A percentile compares a stretch with the other conserved stretches of the same genome.
Evolutionary conservation across 2,329 filamentous ascomycete species (phyloP).

Genomic region (Fusarium newnesense): DNA sequence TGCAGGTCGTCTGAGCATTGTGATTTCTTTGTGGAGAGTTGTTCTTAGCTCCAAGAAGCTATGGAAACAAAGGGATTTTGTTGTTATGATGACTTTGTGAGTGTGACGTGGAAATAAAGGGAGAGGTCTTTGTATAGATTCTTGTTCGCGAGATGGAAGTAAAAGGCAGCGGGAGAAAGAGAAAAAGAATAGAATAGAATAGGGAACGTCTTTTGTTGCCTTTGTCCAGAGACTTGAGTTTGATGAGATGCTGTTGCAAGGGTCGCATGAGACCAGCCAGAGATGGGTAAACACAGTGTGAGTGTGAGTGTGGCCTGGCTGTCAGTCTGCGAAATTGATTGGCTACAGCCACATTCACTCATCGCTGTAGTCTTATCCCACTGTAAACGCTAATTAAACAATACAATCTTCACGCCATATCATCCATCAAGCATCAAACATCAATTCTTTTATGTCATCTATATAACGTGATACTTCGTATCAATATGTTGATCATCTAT

Average conservation of each 20-base stretch:
- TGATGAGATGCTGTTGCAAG: slow-evolving; percentile 13
- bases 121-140: neutral
- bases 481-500: slow-evolving; percentile 12
- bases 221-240: neutral
- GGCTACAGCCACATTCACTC: neutral
- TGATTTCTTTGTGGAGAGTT: neutral
- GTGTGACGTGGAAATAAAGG: neutral
- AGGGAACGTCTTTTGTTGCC: neutral
- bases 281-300: slow-evolving; percentile 24
- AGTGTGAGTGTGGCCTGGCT: neutral
- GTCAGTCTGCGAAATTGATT: slow-evolving; percentile 5
- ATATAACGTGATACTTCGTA: slow-evolving; percentile 28
- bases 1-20: slow-evolving; percentile 74
- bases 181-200: neutral
- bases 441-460: slow-evolving; percentile 25
- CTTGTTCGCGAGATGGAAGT: neutral
- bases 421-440: neutral
- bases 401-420: neutral
- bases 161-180: neutral
- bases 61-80: slow-evolving; percentile 17
- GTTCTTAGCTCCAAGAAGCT: neutral
- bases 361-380: no score
- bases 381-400: no score
- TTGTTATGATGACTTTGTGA: neutral
- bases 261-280: neutral